phyloP scores from a whole-genome alignment of 805 yeast species.

The Metschnikowia hibisci region DNA sequence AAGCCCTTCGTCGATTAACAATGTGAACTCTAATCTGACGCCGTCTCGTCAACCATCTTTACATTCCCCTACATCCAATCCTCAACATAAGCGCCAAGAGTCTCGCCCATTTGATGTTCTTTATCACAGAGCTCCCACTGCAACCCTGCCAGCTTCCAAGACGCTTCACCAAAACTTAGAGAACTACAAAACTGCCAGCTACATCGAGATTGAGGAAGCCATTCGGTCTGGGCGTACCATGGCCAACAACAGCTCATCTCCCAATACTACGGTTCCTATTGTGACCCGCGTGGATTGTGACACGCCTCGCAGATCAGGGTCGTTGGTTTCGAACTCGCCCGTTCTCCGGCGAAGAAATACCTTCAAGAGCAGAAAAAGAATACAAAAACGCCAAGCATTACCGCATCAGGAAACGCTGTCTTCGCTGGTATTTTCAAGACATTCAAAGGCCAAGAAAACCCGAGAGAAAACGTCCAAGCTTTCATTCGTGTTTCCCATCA shows the following conservation, averaged over 20 bases:
- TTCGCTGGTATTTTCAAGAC: constrained; percentile 11
- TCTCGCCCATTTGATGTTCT: constrained; percentile 16
- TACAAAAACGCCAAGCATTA: constrained; percentile 18
- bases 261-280: constrained; percentile 8
- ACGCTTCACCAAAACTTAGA: neutral
- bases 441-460: constrained; percentile 4
- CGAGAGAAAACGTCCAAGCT: constrained; percentile 5
- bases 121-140: constrained; percentile 8
- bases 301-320: constrained; percentile 21
- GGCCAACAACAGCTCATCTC: neutral
- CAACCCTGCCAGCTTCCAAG: neutral
- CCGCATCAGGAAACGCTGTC: neutral
- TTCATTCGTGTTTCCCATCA: constrained; percentile 32
- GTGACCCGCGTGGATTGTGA: constrained; percentile 13
- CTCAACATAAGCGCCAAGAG: constrained; percentile 1
- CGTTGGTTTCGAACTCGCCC: constrained; percentile 30
- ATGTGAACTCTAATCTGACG: neutral
- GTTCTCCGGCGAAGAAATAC: constrained; percentile 29
- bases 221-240: constrained; percentile 10
- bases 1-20: neutral
- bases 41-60: neutral
- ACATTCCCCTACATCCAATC: neutral
- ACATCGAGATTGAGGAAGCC: constrained; percentile 15
- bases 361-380: constrained; percentile 28
- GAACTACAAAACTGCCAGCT: constrained; percentile 12